Percentiles rank a stretch among this genome's conserved stretches.
Evolutionary conservation across 1,284 basidiomycete genomes (phyloP).

Genomic region (Dichomitus squalens): DNA sequence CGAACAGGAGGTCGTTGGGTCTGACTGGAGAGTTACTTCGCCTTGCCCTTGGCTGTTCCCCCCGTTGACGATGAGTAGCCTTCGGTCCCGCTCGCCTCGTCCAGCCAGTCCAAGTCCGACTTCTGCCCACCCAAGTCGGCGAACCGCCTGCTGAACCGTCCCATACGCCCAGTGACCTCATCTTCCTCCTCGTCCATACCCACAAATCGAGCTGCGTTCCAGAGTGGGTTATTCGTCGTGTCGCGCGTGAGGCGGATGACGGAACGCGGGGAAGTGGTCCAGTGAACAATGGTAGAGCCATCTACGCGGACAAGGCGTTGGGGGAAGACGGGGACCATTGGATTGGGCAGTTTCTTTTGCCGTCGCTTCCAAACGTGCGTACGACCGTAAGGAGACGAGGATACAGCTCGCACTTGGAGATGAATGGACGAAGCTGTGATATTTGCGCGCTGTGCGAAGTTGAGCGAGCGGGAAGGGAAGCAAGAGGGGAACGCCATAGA

Average conservation of each 20-base stretch:
- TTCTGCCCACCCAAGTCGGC: slow-evolving; percentile 54
- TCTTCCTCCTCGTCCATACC: slow-evolving; percentile 65
- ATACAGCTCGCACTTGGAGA: slow-evolving; percentile 44
- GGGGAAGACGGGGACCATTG: slow-evolving; percentile 81
- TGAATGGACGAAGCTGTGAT: too few species aligned
- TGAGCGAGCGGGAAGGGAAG: too few species aligned
- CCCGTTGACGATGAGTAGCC: too few species aligned
- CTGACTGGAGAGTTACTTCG: too few species aligned
- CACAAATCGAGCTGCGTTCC: slow-evolving; percentile 55
- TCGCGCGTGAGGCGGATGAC: slow-evolving; percentile 78
- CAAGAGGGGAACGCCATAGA: too few species aligned
- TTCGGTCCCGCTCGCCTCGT: slow-evolving; percentile 8
- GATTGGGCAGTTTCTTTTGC: slow-evolving; percentile 68
- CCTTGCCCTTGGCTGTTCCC: too few species aligned
- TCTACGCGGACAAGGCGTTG: slow-evolving; percentile 84
- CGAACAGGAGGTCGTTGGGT: too few species aligned
- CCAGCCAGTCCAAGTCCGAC: slow-evolving; percentile 45
- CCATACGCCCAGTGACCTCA: slow-evolving; percentile 73
- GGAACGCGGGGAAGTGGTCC: slow-evolving; percentile 83
- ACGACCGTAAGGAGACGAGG: slow-evolving; percentile 73
- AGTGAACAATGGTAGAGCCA: slow-evolving; percentile 85
- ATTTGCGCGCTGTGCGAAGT: too few species aligned
- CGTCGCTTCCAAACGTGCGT: slow-evolving; percentile 77
- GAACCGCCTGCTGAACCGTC: slow-evolving; percentile 79
- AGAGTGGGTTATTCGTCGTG: slow-evolving; percentile 83